These are phyloP conservation scores for Phyllosticta paracitricarpa DNA, from an alignment of 2,329 filamentous ascomycete genomes.

Conservation along the genomic window DNA sequence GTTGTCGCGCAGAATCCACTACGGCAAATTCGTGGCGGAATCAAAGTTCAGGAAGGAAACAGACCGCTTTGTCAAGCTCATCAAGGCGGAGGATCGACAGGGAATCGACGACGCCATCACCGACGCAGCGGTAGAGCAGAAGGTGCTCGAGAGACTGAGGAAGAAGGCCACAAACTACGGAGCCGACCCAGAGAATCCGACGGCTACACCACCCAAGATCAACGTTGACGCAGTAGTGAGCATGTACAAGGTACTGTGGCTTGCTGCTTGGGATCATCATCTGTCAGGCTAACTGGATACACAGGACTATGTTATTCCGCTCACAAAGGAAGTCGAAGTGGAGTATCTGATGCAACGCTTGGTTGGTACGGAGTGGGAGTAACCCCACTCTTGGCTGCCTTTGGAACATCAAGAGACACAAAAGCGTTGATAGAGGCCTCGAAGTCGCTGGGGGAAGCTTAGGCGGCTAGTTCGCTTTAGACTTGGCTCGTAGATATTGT, in stretches of 20 bases:
- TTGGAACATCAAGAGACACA: not conserved
- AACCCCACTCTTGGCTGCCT: not conserved
- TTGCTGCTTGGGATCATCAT: not conserved
- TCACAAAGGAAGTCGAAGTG: slow-evolving; percentile 97
- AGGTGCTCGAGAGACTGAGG: slow-evolving; percentile 76
- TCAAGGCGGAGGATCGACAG: slow-evolving; percentile 66
- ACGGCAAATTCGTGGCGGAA: slow-evolving; percentile 97
- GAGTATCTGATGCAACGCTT: slow-evolving; percentile 96
- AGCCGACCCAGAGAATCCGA: slow-evolving; percentile 63
- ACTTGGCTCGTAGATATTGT: not conserved
- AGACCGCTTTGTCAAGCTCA: slow-evolving; percentile 70
- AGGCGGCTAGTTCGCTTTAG: not conserved
- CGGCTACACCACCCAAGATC: slow-evolving; percentile 63
- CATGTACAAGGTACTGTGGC: slow-evolving; percentile 47
- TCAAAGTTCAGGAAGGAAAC: slow-evolving; percentile 81
- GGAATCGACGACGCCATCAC: slow-evolving; percentile 88
- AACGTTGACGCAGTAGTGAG: slow-evolving; percentile 62
- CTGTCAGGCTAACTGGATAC: not conserved
- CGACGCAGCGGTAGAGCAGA: slow-evolving; percentile 76
- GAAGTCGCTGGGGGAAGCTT: not conserved
- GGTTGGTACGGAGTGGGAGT: slow-evolving; percentile 43
- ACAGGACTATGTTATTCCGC: slow-evolving; percentile 76
- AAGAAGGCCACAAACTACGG: slow-evolving; percentile 92
- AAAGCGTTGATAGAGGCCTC: not conserved
- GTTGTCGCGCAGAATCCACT: slow-evolving; percentile 83